These are phyloP conservation scores for Exophiala phaeomuriformis DNA, from an alignment of 2,329 filamentous ascomycete species.

Conservation along the genomic window DNA sequence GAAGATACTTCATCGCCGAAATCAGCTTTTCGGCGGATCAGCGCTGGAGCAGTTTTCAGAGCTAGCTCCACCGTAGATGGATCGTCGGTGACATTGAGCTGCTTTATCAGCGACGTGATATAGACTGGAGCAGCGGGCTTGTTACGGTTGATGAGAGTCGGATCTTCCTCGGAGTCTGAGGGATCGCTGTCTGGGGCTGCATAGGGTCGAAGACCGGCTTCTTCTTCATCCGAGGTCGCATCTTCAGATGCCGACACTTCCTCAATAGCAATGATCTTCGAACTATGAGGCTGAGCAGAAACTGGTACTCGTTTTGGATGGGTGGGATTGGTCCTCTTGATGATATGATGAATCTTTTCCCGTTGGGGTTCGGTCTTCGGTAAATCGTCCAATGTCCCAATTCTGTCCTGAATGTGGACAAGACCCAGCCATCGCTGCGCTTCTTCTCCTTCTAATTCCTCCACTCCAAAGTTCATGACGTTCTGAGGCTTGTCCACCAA, in stretches of 20 bases:
- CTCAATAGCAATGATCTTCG: conserved; percentile 51
- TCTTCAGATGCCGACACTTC: conserved; percentile 54
- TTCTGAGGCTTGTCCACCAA: conserved; percentile 61
- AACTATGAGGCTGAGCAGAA: conserved; percentile 21
- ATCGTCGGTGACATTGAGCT: conserved; percentile 66
- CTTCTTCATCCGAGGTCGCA: conserved; percentile 43
- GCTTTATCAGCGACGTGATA: conserved; percentile 28
- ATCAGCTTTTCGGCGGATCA: conserved; percentile 81
- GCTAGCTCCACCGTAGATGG: conserved; percentile 79
- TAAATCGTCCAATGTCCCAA: conserved; percentile 43
- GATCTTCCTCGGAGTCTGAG: conserved; percentile 89
- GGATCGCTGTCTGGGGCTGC: conserved; percentile 79
- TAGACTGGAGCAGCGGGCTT: conserved; percentile 75
- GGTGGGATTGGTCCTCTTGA: neutral
- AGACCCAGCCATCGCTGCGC: conserved; percentile 68
- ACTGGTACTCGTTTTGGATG: conserved; percentile 3
- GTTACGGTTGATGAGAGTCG: conserved; percentile 74
- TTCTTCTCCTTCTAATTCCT: conserved; percentile 67
- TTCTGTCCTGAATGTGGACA: conserved; percentile 52
- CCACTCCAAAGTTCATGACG: conserved; percentile 73
- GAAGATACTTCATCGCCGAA: conserved; percentile 84
- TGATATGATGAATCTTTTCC: conserved; percentile 12
- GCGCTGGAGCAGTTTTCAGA: conserved; percentile 63
- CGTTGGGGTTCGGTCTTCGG: conserved; percentile 19
- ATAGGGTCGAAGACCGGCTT: conserved; percentile 67